Conservation (phyloP, 306 rosid species). For the Trifolium dubium region DNA sequence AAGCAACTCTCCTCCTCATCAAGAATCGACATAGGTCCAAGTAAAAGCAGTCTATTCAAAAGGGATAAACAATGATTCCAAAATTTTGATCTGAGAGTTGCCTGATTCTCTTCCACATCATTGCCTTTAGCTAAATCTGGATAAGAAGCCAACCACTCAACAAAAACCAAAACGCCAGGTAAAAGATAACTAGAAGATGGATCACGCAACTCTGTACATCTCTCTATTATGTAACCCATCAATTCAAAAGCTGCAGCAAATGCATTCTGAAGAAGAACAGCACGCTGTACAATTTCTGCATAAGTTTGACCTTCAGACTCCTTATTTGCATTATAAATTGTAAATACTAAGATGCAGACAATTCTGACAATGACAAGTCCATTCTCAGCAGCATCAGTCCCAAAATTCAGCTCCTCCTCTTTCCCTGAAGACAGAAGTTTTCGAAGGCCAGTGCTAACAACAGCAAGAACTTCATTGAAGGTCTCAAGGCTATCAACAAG, state of each 20-base stretch:
- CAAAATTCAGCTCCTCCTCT: slow-evolving; percentile 68
- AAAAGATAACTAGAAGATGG: slow-evolving; percentile 77
- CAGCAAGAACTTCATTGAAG: slow-evolving; percentile 73
- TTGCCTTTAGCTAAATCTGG: slow-evolving; percentile 74
- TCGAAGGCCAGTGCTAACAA: slow-evolving; percentile 61
- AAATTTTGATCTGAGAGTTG: slow-evolving; percentile 60
- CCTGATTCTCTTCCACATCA: slow-evolving; percentile 73
- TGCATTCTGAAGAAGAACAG: slow-evolving; percentile 86
- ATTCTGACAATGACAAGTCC: slow-evolving; percentile 70
- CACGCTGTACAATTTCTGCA: slow-evolving; percentile 90
- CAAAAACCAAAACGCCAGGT: slow-evolving; percentile 81
- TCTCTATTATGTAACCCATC: slow-evolving; percentile 74
- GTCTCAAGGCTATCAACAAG: slow-evolving; percentile 70
- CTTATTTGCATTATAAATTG: slow-evolving; percentile 72
- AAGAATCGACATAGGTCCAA: slow-evolving; percentile 52
- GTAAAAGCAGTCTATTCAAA: slow-evolving; percentile 64
- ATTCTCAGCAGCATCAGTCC: slow-evolving; percentile 61
- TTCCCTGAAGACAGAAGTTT: slow-evolving; percentile 73
- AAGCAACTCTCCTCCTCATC: slow-evolving; percentile 80
- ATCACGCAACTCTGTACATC: slow-evolving; percentile 66
- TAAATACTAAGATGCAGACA: slow-evolving; percentile 71
- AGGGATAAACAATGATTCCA: slow-evolving; percentile 69
- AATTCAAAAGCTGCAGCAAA: slow-evolving; percentile 77
- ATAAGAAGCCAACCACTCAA: slow-evolving; percentile 90
- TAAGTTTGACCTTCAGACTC: slow-evolving; percentile 87